Evolutionary conservation across 106 monocot species (phyloP).

Genomic region (Phalaenopsis aphrodite): DNA sequence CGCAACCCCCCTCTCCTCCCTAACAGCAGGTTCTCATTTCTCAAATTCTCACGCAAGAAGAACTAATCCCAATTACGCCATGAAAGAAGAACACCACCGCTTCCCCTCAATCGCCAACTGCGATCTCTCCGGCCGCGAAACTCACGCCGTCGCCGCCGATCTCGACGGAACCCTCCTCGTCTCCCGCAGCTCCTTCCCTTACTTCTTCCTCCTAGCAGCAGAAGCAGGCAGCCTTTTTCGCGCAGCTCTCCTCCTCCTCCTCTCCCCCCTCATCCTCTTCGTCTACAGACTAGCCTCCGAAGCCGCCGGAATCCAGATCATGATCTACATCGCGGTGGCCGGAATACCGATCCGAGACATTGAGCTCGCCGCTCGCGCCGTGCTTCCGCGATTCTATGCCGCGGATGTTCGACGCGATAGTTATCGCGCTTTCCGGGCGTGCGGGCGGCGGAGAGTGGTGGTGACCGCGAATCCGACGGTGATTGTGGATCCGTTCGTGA

Average conservation of each 20-base stretch:
- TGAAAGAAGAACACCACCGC: slow-evolving; percentile 3
- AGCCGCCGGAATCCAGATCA: slow-evolving; percentile 45
- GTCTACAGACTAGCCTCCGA: slow-evolving; percentile 56
- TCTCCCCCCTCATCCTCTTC: slow-evolving; percentile 42
- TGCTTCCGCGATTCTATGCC: slow-evolving; percentile 79
- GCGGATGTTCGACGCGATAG: slow-evolving; percentile 55
- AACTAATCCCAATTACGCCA: not conserved
- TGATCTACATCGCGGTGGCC: slow-evolving; percentile 51
- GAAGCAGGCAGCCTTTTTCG: slow-evolving; percentile 78
- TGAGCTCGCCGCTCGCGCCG: slow-evolving; percentile 48
- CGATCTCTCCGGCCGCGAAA: slow-evolving; percentile 18
- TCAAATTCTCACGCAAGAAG: not conserved
- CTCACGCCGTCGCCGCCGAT: slow-evolving; percentile 56
- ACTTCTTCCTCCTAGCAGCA: slow-evolving; percentile 80
- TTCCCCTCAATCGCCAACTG: slow-evolving; percentile 38
- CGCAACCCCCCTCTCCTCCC: not conserved
- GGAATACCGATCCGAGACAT: slow-evolving; percentile 52
- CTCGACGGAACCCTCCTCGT: slow-evolving; percentile 83
- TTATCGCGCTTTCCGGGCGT: slow-evolving; percentile 49
- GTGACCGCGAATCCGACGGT: slow-evolving; percentile 78
- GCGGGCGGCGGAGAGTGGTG: slow-evolving; percentile 54
- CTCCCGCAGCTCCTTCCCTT: slow-evolving; percentile 72
- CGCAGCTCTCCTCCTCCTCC: slow-evolving; percentile 53
- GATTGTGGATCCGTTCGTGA: slow-evolving; percentile 76
- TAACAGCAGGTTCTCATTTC: not conserved